Percentiles rank a stretch among this genome's conserved stretches.
phyloP scores from a whole-genome alignment of 441 rosid species.

The Populus hybrid region DNA sequence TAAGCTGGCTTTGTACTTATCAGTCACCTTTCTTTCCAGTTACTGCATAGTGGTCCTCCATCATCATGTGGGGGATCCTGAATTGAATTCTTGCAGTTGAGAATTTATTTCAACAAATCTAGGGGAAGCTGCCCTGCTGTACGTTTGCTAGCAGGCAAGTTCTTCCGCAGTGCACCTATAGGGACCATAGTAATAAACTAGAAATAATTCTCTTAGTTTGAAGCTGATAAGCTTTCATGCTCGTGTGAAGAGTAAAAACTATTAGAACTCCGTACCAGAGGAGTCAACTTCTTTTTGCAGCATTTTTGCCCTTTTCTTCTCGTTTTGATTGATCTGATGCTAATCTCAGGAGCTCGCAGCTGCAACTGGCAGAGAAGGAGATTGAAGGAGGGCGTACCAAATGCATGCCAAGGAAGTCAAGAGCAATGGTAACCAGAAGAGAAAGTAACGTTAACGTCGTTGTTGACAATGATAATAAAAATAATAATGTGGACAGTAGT shows the following conservation, averaged over 20 bases:
- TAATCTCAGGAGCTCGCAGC: slow-evolving; percentile 44
- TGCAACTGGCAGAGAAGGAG: slow-evolving; percentile 45
- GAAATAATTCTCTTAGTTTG: background rate
- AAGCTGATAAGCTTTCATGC: background rate
- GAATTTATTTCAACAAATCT: slow-evolving; percentile 9
- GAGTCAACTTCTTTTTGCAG: background rate
- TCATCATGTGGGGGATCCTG: slow-evolving; percentile 2
- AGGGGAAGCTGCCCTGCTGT: background rate
- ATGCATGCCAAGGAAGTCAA: slow-evolving; percentile 61
- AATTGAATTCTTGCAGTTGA: background rate
- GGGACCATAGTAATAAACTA: slow-evolving; percentile 7
- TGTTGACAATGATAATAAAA: background rate
- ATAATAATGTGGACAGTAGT: background rate
- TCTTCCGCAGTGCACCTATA: background rate
- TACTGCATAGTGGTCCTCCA: background rate
- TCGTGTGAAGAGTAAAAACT: background rate
- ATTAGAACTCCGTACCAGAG: background rate
- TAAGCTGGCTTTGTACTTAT: background rate
- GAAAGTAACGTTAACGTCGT: slow-evolving; percentile 18
- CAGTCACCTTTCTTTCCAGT: background rate
- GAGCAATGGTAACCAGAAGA: slow-evolving; percentile 32
- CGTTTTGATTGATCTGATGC: background rate
- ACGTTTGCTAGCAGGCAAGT: background rate
- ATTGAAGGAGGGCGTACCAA: slow-evolving; percentile 42
- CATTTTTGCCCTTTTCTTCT: background rate